A percentile compares a stretch with the other conserved stretches of the same genome.
These are phyloP conservation scores for Boletus speciosus DNA, from an alignment of 768 basidiomycete genomes.

Conservation along the genomic window DNA sequence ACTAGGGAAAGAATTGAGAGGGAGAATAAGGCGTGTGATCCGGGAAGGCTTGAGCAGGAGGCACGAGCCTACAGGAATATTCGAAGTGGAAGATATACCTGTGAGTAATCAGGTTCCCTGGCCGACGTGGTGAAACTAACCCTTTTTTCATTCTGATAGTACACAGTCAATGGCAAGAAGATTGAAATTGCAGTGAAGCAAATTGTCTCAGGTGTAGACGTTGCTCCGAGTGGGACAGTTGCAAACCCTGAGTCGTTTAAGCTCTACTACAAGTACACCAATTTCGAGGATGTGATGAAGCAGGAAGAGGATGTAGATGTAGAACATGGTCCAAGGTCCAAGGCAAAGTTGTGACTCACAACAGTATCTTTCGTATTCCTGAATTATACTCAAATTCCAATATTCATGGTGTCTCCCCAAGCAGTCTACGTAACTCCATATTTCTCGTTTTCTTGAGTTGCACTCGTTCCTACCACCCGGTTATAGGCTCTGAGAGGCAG, in stretches of 20 bases:
- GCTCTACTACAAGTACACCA: conserved; percentile 59
- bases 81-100: conserved; percentile 63
- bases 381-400: not conserved
- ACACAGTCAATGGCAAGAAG: conserved; percentile 75
- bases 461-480: conserved; percentile 2
- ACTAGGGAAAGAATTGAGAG: conserved; percentile 55
- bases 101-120: conserved; percentile 38
- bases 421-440: conserved; percentile 8
- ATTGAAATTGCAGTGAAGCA: conserved; percentile 79
- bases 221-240: conserved; percentile 71
- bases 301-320: conserved; percentile 15
- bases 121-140: not conserved
- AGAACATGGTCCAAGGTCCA: not conserved
- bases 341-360: conserved; percentile 12
- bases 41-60: conserved; percentile 58
- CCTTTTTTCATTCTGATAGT: conserved; percentile 36
- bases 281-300: conserved; percentile 38
- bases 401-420: conserved; percentile 6
- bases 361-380: not conserved
- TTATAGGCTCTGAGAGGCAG: not conserved
- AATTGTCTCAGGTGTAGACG: conserved; percentile 62
- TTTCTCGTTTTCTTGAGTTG: conserved; percentile 7
- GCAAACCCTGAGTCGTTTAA: conserved; percentile 67
- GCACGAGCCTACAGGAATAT: conserved; percentile 71
- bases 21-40: conserved; percentile 55